Base-by-base conservation (phyloP, 2,329 filamentous ascomycete genomes). In the Fusarium sp. region DNA sequence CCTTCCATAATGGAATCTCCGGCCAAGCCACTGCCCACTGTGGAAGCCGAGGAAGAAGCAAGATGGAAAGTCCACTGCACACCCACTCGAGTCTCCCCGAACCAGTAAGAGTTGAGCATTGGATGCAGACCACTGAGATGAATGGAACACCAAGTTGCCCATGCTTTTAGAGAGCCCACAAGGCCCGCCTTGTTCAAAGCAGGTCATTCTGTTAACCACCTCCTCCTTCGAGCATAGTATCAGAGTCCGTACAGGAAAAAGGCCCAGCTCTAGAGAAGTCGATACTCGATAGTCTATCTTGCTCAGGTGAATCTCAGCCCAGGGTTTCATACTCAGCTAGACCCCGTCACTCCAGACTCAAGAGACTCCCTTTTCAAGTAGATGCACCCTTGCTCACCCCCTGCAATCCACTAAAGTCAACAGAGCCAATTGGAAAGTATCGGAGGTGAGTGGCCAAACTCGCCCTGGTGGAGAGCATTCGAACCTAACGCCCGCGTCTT, bases 41-140 rank as follows among this genome's bases (percentile, higher is more conserved):
- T 67, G 64, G 75, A 77, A 77, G 75, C 74, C 72, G 64, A 75
- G 67, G 75, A 69, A 78, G 75, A 78, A 77, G 75, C 75, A 75
- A 77, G 64, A 73, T 73, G 60, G 72, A 75, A 75, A 61, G 71
- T 66, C 75, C 67, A 76, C 72, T 72, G 60, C 75, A 74, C 72
- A 72, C 69, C 72, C 72, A 60, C 69, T 73, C 28, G 46, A 57
- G 62, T 47, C 25, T 60, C 69, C 69, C 69, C 72, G 69, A 60
- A 18, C 72, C 64, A 74, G 42, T 67, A 40, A 67, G 38, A 30
- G 30, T 23, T 28, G 38, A 40, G 44, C 11, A 56, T 65, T 42
- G 30, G 52, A 37, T 52, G 33, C 60, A 59, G 56, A 65, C 67
- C 53, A 64, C 53, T 67, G 42, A 67, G 49, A 64, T 59, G 71